A percentile compares a stretch with the other conserved stretches of the same genome.
These are phyloP conservation scores for Penicillium arizonense DNA, from an alignment of 495 filamentous ascomycete genomes.

Conservation along the genomic window DNA sequence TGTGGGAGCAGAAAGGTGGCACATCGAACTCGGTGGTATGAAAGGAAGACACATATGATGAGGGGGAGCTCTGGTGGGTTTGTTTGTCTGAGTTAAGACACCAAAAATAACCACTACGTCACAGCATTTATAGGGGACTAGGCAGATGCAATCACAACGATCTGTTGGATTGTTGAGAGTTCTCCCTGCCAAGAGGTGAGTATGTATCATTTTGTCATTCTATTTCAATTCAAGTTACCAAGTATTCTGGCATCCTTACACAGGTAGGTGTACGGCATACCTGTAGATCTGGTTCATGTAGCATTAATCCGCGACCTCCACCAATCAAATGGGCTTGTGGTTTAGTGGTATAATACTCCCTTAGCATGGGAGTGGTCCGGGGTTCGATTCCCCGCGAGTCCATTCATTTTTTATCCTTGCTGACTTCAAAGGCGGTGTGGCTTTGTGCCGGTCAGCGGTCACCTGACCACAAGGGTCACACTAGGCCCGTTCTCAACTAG, in stretches of 20 bases:
- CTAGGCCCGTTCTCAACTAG: constrained; percentile 15
- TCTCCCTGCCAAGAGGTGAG: background rate
- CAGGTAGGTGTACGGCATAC: too few relatives aligned
- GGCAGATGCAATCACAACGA: constrained; percentile 1
- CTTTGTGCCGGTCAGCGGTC: background rate
- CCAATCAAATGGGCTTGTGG: constrained; percentile 33
- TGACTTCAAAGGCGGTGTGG: background rate
- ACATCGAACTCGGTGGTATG: constrained; percentile 20
- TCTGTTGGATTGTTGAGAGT: constrained; percentile 2
- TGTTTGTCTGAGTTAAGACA: constrained; percentile 4
- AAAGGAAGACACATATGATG: background rate
- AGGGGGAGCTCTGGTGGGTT: background rate
- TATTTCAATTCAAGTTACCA: background rate
- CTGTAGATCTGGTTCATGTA: too few relatives aligned
- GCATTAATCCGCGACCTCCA: background rate
- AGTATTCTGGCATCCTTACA: background rate
- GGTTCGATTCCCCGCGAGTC: constrained; percentile 56
- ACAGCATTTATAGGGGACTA: background rate
- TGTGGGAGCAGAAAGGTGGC: constrained; percentile 9
- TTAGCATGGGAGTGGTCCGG: constrained; percentile 55
- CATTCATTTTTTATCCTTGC: background rate
- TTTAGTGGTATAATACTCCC: constrained; percentile 47
- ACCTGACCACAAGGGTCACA: background rate
- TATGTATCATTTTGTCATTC: background rate
- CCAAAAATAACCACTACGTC: constrained; percentile 7